Base-by-base conservation (phyloP, 306 rosid genomes). In the Quercus robur region DNA sequence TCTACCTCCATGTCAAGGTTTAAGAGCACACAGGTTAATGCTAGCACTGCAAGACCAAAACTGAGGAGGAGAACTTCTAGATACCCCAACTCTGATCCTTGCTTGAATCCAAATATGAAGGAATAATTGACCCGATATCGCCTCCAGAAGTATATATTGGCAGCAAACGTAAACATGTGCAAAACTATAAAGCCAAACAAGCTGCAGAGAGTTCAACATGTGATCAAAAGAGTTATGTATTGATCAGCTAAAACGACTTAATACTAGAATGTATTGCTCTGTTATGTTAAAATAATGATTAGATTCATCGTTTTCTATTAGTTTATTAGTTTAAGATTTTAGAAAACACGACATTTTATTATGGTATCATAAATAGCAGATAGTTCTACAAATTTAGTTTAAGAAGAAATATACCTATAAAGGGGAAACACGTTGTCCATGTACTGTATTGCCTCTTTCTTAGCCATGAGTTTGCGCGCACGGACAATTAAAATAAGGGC, bases 381-480 rank as follows among this genome's bases (percentile, higher is more conserved):
- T 38, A 7, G 15, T 49, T 4, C 14, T 12, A 49, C 4, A 10
- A 11, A 49, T 49, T 49, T 51, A 75, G 71, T 51, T 74, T 80
- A 14, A 15, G 6, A 25, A 35, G 77, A 20, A 15, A 55, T 64
- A 23, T 76, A 87, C 97, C 94, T 92, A 77, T 92, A 87, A 10
- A 92, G 87, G 21, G 97, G 97, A 77, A 92, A 90, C 90, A 92
- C 68, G 79, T 77, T 87, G 13, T 90, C 89, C 95, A 92, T 90
- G 80, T 92, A 90, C 73, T 75, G 33, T 0, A 67, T 57, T 21
- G 76, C 68, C n/a, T 85, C 92, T 10, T 26, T 11, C 51, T 69
- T 23, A 23, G 79, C 63, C 77, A 85, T 19, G 78, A 92, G 64
- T 19, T 86, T 79, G 0, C 84, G 88, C 1, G 88, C 73, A 51